phyloP scores from a whole-genome alignment of 106 monocot species.

The Allium cepa region DNA sequence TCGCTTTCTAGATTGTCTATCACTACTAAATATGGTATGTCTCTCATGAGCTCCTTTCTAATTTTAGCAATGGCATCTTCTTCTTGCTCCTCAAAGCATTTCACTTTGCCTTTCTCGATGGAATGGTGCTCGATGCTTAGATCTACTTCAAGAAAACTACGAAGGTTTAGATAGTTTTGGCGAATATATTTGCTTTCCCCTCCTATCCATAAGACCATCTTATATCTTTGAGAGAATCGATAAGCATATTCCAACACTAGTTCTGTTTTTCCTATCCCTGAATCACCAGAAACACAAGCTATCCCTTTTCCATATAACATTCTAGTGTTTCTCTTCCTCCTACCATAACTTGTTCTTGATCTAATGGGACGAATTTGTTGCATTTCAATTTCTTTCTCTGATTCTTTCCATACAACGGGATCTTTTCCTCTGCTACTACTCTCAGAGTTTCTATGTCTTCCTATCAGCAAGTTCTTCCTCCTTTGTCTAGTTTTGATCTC shows the following conservation, averaged over 20 bases:
- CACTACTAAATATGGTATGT: constrained; percentile 77
- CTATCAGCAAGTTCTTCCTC: constrained; percentile 16
- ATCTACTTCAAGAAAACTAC: constrained; percentile 69
- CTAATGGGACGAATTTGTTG: constrained; percentile 24
- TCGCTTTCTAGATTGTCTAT: constrained; percentile 90
- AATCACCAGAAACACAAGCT: constrained; percentile 85
- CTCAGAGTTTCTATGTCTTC: constrained; percentile 24
- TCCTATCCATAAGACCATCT: constrained; percentile 93
- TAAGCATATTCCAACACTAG: constrained; percentile 84
- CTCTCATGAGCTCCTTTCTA: constrained; percentile 68
- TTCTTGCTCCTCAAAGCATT: constrained; percentile 87
- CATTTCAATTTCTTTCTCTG: constrained; percentile 89
- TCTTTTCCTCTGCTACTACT: constrained; percentile 76
- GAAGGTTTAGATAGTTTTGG: constrained; percentile 76
- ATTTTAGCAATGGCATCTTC: constrained; percentile 75
- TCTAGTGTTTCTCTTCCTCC: constrained; percentile 46
- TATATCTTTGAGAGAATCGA: constrained; percentile 79
- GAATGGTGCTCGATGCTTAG: constrained; percentile 32
- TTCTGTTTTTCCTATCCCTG: constrained; percentile 94
- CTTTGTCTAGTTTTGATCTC: constrained; percentile 66
- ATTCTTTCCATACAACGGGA: constrained; percentile 77
- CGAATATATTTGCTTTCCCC: constrained; percentile 77
- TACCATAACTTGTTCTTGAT: constrained; percentile 18
- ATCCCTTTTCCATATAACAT: constrained; percentile 78
- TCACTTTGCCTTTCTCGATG: constrained; percentile 57